Conservation (phyloP, 352 stramenopile species). For the Blastocystis sp. region DNA sequence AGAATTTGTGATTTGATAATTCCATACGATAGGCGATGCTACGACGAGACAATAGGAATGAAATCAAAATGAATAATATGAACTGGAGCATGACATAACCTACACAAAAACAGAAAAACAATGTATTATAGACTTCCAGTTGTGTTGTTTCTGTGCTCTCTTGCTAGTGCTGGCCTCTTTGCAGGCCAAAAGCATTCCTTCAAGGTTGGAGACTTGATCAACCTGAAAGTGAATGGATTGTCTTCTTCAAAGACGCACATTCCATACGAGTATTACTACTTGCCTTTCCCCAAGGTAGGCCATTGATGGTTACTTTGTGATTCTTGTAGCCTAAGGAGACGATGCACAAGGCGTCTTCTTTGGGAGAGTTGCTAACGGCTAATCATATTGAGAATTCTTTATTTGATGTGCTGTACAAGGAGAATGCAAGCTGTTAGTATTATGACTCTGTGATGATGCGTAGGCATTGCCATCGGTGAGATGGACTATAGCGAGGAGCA, state of each 20-base stretch:
- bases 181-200: slow-evolving; percentile 67
- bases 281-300: slow-evolving; percentile 82
- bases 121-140: background rate
- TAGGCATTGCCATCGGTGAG: slow-evolving; percentile 49
- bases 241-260: slow-evolving; percentile 88
- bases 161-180: background rate
- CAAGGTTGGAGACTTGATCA: slow-evolving; percentile 75
- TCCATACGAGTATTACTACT: slow-evolving; percentile 92
- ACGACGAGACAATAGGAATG: no score
- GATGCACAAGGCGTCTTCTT: slow-evolving; percentile 93
- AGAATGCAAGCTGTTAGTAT: slow-evolving; percentile 59
- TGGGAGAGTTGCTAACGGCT: slow-evolving; percentile 95
- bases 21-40: background rate
- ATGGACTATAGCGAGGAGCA: slow-evolving; percentile 67
- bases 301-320: background rate
- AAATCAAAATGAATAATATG: no score
- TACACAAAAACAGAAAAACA: background rate
- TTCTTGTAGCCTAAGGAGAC: slow-evolving; percentile 74
- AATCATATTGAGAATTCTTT: slow-evolving; percentile 97
- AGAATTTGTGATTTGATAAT: background rate
- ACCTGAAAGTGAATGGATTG: slow-evolving; percentile 86
- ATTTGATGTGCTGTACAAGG: slow-evolving; percentile 74
- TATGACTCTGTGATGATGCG: background rate
- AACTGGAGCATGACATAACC: no score
- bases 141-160: background rate